Base-by-base conservation (phyloP, 257 asterid species). In the Solanum microdontum region DNA sequence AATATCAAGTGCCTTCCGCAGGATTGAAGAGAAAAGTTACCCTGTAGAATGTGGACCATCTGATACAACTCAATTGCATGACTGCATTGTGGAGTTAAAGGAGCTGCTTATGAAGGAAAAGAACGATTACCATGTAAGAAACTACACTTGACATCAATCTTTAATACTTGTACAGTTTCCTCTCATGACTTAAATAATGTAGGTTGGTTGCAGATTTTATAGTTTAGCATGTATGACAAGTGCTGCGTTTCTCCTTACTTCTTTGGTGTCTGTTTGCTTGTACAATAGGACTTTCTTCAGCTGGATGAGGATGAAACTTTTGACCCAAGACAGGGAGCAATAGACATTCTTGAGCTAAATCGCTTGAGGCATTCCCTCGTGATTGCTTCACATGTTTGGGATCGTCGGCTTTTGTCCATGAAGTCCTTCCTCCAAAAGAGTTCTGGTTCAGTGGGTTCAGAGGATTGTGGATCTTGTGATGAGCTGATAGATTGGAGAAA, bases 301-400 rank as follows among this genome's bases (percentile, higher is more conserved):
- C 76, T 89, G 15, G 86, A 90, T 77, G 92, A 88, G 69, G 76
- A 84, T 84, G 92, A 88, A 79, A 64, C 66, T 80, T 86, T 84
- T 3, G 89, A 90, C 37, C 87, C 58, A 26, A 91, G 72, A 72
- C 92, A 82, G 90, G 86, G 88, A 17, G 84, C 90, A 82, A 1
- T 92, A 24, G 98, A 95, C 92, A 94, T 95, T 89, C 97, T 95
- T 83, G 98, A 93, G 89, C 92, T 95, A 28, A 97, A 97, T 90
- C 94, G 91, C 39, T 68, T 94, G 92, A 92, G 97, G 82, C 97
- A 92, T 88, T 93, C 98, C 39, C 97, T 97, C 80, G 69, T 97
- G 39, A 87, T 90, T 68, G 89, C 93, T 89, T 93, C 98, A n/a
- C 95, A 88, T 34, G 89, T 90, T 76, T 97, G 99, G 99, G 94